These are phyloP conservation scores for Didymella pomorum DNA, from an alignment of 2,329 filamentous ascomycete species.

Conservation along the genomic window DNA sequence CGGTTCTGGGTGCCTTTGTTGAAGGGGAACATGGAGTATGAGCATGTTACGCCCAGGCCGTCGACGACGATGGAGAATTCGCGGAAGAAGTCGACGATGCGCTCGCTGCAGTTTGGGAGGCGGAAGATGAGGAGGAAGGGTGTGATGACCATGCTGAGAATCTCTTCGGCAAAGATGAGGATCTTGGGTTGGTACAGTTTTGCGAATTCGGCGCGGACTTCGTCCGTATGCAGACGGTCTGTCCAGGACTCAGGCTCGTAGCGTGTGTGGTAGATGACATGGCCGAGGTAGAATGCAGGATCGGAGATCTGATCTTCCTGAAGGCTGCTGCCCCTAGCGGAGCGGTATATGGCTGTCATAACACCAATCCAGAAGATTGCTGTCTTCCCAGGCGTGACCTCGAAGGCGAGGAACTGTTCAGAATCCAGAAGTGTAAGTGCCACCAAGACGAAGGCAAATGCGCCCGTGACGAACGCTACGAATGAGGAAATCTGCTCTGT, in stretches of 20 bases:
- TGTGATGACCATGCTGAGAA: constrained; percentile 89
- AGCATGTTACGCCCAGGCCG: constrained; percentile 93
- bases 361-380: constrained; percentile 90
- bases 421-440: constrained; percentile 87
- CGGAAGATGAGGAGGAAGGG: constrained; percentile 88
- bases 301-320: constrained; percentile 90
- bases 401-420: constrained; percentile 89
- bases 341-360: constrained; percentile 82
- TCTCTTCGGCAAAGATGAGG: constrained; percentile 89
- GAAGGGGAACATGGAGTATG: constrained; percentile 97
- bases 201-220: constrained; percentile 90
- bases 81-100: constrained; percentile 95
- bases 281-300: constrained; percentile 85
- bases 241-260: constrained; percentile 92
- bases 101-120: constrained; percentile 86
- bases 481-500: constrained; percentile 85
- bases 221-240: constrained; percentile 87
- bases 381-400: constrained; percentile 86
- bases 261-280: constrained; percentile 91
- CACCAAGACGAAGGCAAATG: constrained; percentile 84
- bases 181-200: constrained; percentile 91
- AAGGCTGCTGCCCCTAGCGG: constrained; percentile 82
- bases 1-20: constrained; percentile 72
- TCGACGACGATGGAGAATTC: constrained; percentile 98
- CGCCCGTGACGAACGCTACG: constrained; percentile 85